Evolutionary conservation across 176 grass and related monocot genomes (phyloP), one percentile per base, ranked within the genome.

Genomic region (bread wheat (Triticum aestivum)): DNA sequence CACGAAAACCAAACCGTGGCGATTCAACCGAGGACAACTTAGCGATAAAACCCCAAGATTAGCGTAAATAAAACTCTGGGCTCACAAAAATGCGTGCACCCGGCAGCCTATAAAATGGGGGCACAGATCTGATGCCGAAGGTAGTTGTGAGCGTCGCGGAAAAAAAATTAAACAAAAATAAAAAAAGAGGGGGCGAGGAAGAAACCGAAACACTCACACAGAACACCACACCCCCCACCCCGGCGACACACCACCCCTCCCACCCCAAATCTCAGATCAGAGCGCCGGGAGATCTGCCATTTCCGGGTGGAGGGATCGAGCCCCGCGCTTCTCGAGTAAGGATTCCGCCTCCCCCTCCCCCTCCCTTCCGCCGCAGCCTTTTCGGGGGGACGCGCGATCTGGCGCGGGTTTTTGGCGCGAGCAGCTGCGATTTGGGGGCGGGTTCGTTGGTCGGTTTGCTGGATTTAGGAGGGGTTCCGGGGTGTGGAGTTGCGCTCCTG

Each of bases 131-230:
- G 44, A 20, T 5, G 2, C 74, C 11, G 47, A 77, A 21, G 27
- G 74, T 77, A 33, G 74, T 77, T 76, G 74, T 15, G 47, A 49
- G 39, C 42, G 42, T 29, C 2, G 23, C 42, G 45, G 14, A 18
- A 20, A 34, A 34, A 75, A 52, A 54, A 32, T 9, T 15, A 68
- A 34, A 35, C 29, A 76, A 34, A 51, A 75, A 75, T 18, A 39
- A 70, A 42, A 42, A 38, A 76, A 54, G 32, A 18, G 47, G 15
- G 4, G 26, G 6, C 30, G 24, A 29, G 26, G 12, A 20, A 21
- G 49, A 77, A 77, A 77, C 17, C 47, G 74, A 77, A 63, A 33
- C 74, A 77, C 74, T 77, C 74, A 77, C 74, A 77, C 74, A 77
- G 74, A 77, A 77, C 74, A 56, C 30, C 74, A 56, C 74, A 56